These are phyloP conservation scores for Solanum hybrid DNA, from an alignment of 305 asterid genomes.

Conservation along the genomic window DNA sequence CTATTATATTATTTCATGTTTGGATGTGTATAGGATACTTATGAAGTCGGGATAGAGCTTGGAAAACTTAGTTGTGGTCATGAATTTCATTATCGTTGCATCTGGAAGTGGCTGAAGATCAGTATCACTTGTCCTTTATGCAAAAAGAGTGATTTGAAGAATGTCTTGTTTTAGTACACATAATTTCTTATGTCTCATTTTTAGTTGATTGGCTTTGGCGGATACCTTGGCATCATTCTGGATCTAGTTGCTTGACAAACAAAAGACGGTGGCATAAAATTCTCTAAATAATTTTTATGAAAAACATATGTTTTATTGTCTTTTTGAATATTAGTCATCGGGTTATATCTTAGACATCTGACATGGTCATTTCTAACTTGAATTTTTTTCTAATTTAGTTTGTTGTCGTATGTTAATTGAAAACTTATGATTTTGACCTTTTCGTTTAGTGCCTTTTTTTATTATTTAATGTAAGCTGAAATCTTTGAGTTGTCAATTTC, in stretches of 20 bases:
- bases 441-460: neutral
- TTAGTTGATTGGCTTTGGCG: neutral
- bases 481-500: neutral
- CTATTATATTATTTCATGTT: neutral
- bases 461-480: neutral
- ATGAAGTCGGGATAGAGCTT: neutral
- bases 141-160: neutral
- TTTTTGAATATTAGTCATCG: neutral
- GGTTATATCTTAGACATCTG: neutral
- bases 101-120: slow-evolving; percentile 6
- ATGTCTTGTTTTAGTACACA: neutral
- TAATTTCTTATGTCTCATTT: neutral
- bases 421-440: neutral
- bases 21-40: neutral
- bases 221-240: neutral
- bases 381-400: neutral
- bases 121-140: slow-evolving; percentile 7
- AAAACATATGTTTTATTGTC: no score
- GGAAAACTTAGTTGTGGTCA: slow-evolving; percentile 3
- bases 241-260: neutral
- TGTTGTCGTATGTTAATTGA: neutral
- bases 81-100: slow-evolving; percentile 11
- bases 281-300: neutral
- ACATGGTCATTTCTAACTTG: neutral
- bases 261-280: neutral